Conservation (phyloP, 2,329 filamentous ascomycete genomes). For the Neoscytalidium dimidiatum region DNA sequence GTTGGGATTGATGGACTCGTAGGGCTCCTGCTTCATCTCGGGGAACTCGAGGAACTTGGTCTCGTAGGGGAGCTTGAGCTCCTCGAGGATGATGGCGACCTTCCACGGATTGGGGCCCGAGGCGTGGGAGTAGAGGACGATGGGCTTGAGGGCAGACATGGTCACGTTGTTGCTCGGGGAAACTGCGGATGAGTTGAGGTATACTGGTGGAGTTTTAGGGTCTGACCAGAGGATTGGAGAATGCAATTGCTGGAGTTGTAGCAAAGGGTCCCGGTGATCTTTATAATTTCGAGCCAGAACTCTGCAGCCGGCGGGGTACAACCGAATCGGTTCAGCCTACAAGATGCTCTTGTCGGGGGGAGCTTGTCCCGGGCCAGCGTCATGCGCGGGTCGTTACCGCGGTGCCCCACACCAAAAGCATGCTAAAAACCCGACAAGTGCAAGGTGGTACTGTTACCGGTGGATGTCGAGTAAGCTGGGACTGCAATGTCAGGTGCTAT, state of each 20-base stretch:
- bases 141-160: constrained; percentile 19
- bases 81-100: constrained; percentile 48
- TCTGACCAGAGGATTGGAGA: background rate
- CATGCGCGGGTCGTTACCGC: background rate
- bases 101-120: constrained; percentile 43
- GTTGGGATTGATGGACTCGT: constrained; percentile 42
- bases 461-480: background rate
- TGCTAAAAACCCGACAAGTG: too few species aligned
- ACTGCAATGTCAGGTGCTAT: too few species aligned
- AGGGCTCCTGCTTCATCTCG: constrained; percentile 42
- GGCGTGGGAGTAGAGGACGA: constrained; percentile 19
- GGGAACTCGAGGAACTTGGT: constrained; percentile 38
- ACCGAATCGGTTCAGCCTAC: too few species aligned
- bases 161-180: background rate
- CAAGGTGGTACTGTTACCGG: background rate
- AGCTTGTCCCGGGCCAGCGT: background rate
- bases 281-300: background rate
- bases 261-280: background rate
- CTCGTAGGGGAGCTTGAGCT: constrained; percentile 46
- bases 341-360: too few species aligned
- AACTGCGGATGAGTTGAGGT: background rate
- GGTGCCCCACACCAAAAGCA: too few species aligned
- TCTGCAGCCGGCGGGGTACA: background rate
- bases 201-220: background rate
- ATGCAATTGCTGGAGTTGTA: background rate